Evolutionary conservation across 768 basidiomycete genomes (phyloP).

Genomic region (Leccinum longicurvipes): DNA sequence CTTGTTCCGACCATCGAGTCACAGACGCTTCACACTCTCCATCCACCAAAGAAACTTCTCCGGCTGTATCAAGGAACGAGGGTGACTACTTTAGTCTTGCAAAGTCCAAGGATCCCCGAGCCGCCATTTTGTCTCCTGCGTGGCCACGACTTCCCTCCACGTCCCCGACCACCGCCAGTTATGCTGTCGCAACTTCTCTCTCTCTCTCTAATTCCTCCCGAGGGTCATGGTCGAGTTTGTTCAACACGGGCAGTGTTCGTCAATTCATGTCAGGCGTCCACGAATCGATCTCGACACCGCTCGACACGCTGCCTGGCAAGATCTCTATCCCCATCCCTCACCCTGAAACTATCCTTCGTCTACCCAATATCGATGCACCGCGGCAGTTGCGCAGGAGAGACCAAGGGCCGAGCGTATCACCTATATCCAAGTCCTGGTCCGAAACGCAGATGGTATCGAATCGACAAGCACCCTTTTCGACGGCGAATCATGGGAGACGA

Average conservation of each 20-base stretch:
- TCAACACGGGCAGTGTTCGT: conserved; percentile 62
- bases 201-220: conserved; percentile 61
- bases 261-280: conserved; percentile 66
- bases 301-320: conserved; percentile 23
- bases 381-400: conserved; percentile 29
- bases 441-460: conserved; percentile 37
- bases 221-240: conserved; percentile 79
- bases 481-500: conserved; percentile 38
- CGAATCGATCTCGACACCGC: conserved; percentile 44
- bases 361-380: conserved; percentile 28
- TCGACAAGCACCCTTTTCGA: conserved; percentile 40
- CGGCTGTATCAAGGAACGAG: conserved; percentile 26
- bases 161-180: conserved; percentile 40
- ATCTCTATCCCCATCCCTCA: conserved; percentile 25
- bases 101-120: conserved; percentile 35
- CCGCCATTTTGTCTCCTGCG: conserved; percentile 43
- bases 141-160: conserved; percentile 50
- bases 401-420: conserved; percentile 23
- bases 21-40: conserved; percentile 10
- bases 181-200: conserved; percentile 38
- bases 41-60: conserved; percentile 16
- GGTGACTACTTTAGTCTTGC: conserved; percentile 59
- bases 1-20: neutral
- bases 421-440: conserved; percentile 56
- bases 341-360: conserved; percentile 18